phyloP scores from a whole-genome alignment of 2,329 filamentous ascomycete species.

The Volutella citrinella region DNA sequence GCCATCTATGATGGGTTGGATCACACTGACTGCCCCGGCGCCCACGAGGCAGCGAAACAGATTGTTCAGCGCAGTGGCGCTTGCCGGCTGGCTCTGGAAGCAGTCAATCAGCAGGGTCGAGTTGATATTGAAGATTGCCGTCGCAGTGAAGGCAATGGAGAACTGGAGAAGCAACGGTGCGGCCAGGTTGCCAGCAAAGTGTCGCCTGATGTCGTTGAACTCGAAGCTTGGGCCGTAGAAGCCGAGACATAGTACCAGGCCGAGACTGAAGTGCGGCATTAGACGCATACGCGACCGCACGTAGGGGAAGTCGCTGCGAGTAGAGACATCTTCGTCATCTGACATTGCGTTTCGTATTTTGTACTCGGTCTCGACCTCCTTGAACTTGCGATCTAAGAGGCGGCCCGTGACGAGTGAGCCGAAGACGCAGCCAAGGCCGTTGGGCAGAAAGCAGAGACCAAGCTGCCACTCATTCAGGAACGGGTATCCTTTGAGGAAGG shows the following conservation, averaged over 20 bases:
- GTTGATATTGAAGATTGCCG: slow-evolving; percentile 35
- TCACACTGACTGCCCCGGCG: slow-evolving; percentile 23
- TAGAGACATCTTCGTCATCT: slow-evolving; percentile 23
- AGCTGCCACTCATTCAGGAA: slow-evolving; percentile 11
- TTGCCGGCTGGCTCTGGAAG: slow-evolving; percentile 28
- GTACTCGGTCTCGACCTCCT: slow-evolving; percentile 24
- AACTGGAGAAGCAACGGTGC: slow-evolving; percentile 29
- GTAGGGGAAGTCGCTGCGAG: slow-evolving; percentile 39
- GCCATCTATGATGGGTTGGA: slow-evolving; percentile 11
- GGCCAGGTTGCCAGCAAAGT: slow-evolving; percentile 15
- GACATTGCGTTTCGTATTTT: too few species aligned
- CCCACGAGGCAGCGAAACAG: slow-evolving; percentile 28
- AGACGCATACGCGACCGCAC: slow-evolving; percentile 38
- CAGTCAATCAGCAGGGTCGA: slow-evolving; percentile 31
- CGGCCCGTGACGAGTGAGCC: slow-evolving; percentile 39
- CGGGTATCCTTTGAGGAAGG: slow-evolving; percentile 26
- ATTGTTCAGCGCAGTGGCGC: slow-evolving; percentile 33
- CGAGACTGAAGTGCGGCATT: slow-evolving; percentile 35
- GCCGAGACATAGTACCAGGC: slow-evolving; percentile 37
- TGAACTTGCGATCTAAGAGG: slow-evolving; percentile 39
- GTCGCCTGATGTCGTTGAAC: slow-evolving; percentile 10
- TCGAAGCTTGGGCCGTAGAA: slow-evolving; percentile 25
- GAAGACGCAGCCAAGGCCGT: slow-evolving; percentile 21
- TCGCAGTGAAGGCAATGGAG: slow-evolving; percentile 33
- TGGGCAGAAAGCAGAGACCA: slow-evolving; percentile 12